Evolutionary conservation across 495 filamentous ascomycete species (phyloP).

Genomic region (Endocarpon pusillum): DNA sequence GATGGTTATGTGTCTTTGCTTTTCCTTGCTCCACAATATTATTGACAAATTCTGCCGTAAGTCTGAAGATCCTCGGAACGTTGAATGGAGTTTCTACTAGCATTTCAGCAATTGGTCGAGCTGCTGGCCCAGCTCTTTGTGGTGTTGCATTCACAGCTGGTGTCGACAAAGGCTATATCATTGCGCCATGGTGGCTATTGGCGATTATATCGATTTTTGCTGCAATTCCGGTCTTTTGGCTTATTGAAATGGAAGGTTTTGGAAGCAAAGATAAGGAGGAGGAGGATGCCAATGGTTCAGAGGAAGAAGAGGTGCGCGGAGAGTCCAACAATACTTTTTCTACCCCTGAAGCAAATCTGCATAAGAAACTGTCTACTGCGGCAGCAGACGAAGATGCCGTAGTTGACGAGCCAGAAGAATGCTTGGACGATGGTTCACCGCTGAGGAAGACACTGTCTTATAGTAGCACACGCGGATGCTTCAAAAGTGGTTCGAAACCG

Average conservation of each 20-base stretch:
- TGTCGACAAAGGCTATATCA: conserved; percentile 49
- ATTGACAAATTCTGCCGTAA: conserved; percentile 69
- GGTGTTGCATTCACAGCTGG: conserved; percentile 55
- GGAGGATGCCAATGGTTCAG: conserved; percentile 13
- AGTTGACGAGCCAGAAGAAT: neutral
- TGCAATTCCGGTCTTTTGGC: conserved; percentile 48
- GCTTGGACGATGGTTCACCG: neutral
- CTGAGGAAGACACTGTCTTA: neutral
- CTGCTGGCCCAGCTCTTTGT: conserved; percentile 51
- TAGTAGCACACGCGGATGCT: neutral
- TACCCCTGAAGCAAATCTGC: neutral
- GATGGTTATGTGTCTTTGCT: conserved; percentile 53
- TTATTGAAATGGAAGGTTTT: conserved; percentile 63
- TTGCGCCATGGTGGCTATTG: conserved; percentile 67
- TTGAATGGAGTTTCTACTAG: conserved; percentile 79
- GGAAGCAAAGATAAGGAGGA: conserved; percentile 19
- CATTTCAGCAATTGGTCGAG: conserved; percentile 60
- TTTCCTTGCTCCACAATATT: conserved; percentile 84
- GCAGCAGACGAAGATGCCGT: neutral
- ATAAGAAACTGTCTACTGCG: neutral
- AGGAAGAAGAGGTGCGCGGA: conserved; percentile 10
- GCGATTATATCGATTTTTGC: conserved; percentile 39
- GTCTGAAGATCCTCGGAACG: conserved; percentile 62
- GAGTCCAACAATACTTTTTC: too few species aligned
- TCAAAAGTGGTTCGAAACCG: neutral